Evolutionary conservation across 108 stramenopile genomes (phyloP).

Genomic region (Nitzschia putrida): DNA sequence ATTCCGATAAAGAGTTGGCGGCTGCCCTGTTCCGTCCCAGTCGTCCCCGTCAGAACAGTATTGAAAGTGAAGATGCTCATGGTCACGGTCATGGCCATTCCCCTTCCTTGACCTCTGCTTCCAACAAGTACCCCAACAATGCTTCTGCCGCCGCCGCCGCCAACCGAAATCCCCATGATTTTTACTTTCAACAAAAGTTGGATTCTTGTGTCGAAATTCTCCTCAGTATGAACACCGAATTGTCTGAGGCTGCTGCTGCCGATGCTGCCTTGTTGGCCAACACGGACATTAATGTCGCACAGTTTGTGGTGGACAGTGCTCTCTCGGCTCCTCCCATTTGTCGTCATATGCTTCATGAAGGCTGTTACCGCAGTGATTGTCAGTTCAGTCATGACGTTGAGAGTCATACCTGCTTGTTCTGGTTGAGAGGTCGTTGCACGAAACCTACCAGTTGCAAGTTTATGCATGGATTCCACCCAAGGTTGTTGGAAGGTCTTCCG

Average conservation of each 20-base stretch:
- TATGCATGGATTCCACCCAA: constrained; percentile 68
- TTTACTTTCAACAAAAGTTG: constrained; percentile 42
- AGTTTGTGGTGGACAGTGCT: constrained; percentile 69
- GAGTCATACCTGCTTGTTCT: constrained; percentile 75
- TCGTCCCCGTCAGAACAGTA: constrained; percentile 50
- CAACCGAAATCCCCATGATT: neutral
- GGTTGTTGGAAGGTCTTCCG: constrained; percentile 54
- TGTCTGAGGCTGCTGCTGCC: constrained; percentile 57
- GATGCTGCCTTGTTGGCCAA: constrained; percentile 59
- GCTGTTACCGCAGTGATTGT: constrained; percentile 82
- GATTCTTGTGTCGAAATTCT: constrained; percentile 66
- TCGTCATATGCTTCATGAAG: constrained; percentile 70
- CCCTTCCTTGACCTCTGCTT: neutral
- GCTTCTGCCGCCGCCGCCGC: constrained; percentile 8
- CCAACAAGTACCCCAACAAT: neutral
- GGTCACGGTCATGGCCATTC: constrained; percentile 13
- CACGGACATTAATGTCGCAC: constrained; percentile 71
- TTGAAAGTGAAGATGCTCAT: constrained; percentile 32
- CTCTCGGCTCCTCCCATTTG: constrained; percentile 66
- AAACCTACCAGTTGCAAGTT: constrained; percentile 69
- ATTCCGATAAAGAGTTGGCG: constrained; percentile 44
- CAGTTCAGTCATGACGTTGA: constrained; percentile 76
- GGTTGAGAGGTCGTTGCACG: constrained; percentile 74
- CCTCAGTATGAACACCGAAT: constrained; percentile 59
- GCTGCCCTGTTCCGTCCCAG: constrained; percentile 47